Percentiles rank a stretch among this genome's conserved stretches.
Conservation (phyloP, 2,329 filamentous ascomycete species). For the Penicillium glabrum region DNA sequence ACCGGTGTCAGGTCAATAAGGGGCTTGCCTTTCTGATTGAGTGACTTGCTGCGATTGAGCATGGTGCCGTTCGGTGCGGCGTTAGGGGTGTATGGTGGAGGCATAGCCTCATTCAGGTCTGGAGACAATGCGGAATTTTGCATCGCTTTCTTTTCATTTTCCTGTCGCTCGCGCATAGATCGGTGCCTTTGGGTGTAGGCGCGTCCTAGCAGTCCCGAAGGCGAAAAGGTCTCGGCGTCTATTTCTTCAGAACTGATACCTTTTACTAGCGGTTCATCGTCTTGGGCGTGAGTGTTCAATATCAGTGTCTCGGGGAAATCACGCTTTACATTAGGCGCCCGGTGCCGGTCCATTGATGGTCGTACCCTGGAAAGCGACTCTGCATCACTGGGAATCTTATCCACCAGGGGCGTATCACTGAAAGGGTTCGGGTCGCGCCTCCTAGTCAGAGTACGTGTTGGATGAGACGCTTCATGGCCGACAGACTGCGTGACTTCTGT, state of each 20-base stretch:
- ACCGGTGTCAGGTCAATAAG: slow-evolving; percentile 67
- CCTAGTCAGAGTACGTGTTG: slow-evolving; percentile 31
- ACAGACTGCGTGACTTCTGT: slow-evolving; percentile 57
- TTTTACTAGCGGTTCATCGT: slow-evolving; percentile 1
- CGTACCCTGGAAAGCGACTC: slow-evolving; percentile 29
- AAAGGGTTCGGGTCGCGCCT: slow-evolving; percentile 46
- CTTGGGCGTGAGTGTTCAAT: slow-evolving; percentile 22
- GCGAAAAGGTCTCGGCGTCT: slow-evolving; percentile 35
- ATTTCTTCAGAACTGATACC: slow-evolving; percentile 10
- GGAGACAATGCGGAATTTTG: slow-evolving; percentile 50
- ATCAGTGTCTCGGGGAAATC: slow-evolving; percentile 27
- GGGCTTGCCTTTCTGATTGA: slow-evolving; percentile 54
- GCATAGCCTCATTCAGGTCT: slow-evolving; percentile 30
- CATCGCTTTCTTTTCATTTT: slow-evolving; percentile 34
- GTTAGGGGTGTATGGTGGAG: slow-evolving; percentile 31
- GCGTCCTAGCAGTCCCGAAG: slow-evolving; percentile 38
- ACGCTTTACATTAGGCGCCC: slow-evolving; percentile 20
- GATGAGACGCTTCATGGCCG: slow-evolving; percentile 13
- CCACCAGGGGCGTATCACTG: slow-evolving; percentile 59
- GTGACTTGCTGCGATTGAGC: slow-evolving; percentile 49
- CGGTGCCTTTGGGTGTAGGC: slow-evolving; percentile 42
- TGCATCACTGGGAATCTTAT: slow-evolving; percentile 31
- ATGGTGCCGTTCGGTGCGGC: slow-evolving; percentile 24
- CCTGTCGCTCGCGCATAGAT: slow-evolving; percentile 41
- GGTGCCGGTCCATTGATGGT: slow-evolving; percentile 4